Evolutionary conservation across 2,329 filamentous ascomycete species (phyloP), one percentile per base, ranked within the genome.

Genomic region (Fusarium gaditjirri): DNA sequence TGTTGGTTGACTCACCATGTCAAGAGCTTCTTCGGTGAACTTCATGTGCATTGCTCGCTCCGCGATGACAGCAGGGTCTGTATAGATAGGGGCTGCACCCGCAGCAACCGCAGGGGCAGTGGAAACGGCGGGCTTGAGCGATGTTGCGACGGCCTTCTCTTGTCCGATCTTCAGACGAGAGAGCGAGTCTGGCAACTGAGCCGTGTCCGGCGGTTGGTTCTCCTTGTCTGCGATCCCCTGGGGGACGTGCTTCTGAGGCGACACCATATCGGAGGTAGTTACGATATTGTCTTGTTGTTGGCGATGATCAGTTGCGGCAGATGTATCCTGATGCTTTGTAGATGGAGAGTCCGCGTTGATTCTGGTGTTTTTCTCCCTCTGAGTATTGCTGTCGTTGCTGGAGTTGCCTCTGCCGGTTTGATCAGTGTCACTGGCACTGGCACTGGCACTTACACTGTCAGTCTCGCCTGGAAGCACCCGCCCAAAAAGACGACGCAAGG

Each of bases 1-100:
- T 33, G 13, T n/a, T 31, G 12, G 16, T 8, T 25, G n/a, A 80
- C 85, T 77, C 84, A 95, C 93, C 94, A 97, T 97, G 74, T 91
- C 87, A 74, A 98, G 88, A 70, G 95, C 95, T 80, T 95, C 92
- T 75, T 91, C 89, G 90, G 97, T 97, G 83, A 94, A 97, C 46
- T 79, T 81, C 73, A 81, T 75, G 63, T 83, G 81, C 68, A 78
- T 73, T 27, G 78, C 80, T 50, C 79, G 74, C 65, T 81, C 80
- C 23, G 77, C 79, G 36, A 78, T 62, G 21, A 79, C 72, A 19
- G 69, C 75, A 9, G 80, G 80, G 44, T 81, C 78, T 33, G 76
- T 70, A 42, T 65, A 69, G 44, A 72, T 67, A 4, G 62, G 63
- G n/a, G 35, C 49, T n/a, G 49, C 19, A 29, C 41, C 49, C 3